Percentiles rank a stretch among this genome's conserved stretches.
phyloP scores from a whole-genome alignment of 306 rosid species.

The Aeschynomene evenia region DNA sequence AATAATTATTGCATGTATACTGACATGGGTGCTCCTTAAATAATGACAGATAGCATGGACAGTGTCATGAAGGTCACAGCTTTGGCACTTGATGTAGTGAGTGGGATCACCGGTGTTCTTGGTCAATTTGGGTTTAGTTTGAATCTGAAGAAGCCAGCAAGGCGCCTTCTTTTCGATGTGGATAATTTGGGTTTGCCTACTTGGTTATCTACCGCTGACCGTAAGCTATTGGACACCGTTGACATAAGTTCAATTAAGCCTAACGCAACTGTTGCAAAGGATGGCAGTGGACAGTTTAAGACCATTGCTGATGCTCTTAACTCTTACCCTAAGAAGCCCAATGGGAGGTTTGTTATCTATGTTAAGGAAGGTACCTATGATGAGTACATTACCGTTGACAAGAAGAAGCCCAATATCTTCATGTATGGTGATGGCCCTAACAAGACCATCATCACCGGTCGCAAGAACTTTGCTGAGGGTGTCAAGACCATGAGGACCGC shows the following conservation, averaged over 20 bases:
- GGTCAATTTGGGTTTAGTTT: constrained; percentile 33
- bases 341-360: constrained; percentile 50
- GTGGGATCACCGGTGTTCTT: constrained; percentile 33
- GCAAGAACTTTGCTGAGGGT: constrained; percentile 30
- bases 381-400: constrained; percentile 44
- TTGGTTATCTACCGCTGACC: constrained; percentile 54
- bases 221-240: constrained; percentile 45
- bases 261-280: constrained; percentile 64
- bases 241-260: not conserved
- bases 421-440: constrained; percentile 74
- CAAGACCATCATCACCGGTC: constrained; percentile 56
- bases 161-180: constrained; percentile 49
- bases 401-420: constrained; percentile 26
- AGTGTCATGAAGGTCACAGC: constrained; percentile 35
- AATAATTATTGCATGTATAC: too few relatives aligned
- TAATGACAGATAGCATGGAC: too few relatives aligned
- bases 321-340: constrained; percentile 37
- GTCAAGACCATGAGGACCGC: constrained; percentile 48
- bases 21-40: too few relatives aligned
- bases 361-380: constrained; percentile 65
- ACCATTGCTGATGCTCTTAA: constrained; percentile 48
- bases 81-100: constrained; percentile 54
- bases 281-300: constrained; percentile 58
- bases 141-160: constrained; percentile 40
- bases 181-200: constrained; percentile 42